Evolutionary conservation across 1,284 basidiomycete species (phyloP), one percentile per base, ranked within the genome.

Genomic region (Blastosporella zonata): DNA sequence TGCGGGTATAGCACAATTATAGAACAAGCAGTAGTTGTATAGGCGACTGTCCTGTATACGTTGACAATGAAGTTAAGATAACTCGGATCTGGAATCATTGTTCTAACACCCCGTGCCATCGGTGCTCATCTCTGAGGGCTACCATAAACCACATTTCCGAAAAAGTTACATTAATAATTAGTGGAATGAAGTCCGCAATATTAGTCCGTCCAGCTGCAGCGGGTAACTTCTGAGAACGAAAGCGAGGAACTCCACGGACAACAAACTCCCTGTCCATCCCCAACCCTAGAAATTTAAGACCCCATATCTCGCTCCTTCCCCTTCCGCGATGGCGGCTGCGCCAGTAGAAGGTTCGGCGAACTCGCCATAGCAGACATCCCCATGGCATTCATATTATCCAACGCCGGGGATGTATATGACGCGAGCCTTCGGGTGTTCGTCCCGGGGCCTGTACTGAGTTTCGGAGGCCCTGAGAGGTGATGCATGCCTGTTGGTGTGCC

Each of bases 311-410:
- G 67, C 50, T 69, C 72, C 56, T 73, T 77, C 37, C 75, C 79
- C 61, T 79, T 81, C 50, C 65, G 65, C 50, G 72, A 71, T 17
- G 74, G 72, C 9, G 77, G 71, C n/a, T 71, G 64, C 10, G 59
- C 62, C 12, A 77, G 59, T 15, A 67, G 55, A 13, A 82, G 62
- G 55, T 74, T 77, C 0, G 82, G 79, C n/a, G 75, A 72, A 59
- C 77, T 83, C 3, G 72, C 67, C 63, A 71, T 73, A 21, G 70
- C 73, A 28, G 20, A 7, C 48, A 45, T 29, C 2, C 36, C 48
- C 9, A 28, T 23, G 3, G 37, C 28, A 39, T 44, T 34, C 10
- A 13, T 9, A 13, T 31, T 18, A 31, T 7, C 41, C 17, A 41
- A 10, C 7, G 48, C 21, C 23, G 67, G 63, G 13, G 70, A 62